Evolutionary conservation across 805 yeast genomes (phyloP), one percentile per base, ranked within the genome.

Genomic region (Torulaspora microellipsoides): DNA sequence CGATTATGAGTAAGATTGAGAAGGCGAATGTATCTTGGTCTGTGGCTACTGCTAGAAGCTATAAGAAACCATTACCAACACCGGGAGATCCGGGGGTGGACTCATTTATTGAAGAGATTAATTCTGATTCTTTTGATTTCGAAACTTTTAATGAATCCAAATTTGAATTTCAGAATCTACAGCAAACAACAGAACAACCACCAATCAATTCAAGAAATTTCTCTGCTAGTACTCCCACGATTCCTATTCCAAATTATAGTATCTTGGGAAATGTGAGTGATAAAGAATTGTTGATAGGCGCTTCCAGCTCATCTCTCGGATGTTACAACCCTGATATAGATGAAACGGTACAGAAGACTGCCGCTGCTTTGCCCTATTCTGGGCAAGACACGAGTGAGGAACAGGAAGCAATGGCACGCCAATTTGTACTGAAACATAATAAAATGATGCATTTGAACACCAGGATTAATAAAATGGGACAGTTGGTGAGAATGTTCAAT

Each of bases 1-100:
- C 53, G 1, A 33, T 47, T 11, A n/a, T 45, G 12, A 34, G 42
- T 13, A 55, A 42, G 31, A 40, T 56, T 4, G 51, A 51, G 32
- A 42, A 46, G 13, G 60, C 56, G 3, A 58, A 58, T 27, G 42
- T 40, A 17, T 44, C 42, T 20, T 58, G 62, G 62, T 58, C 58
- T 3, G 48, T 56, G 13, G 40, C 42, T 8, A 46, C 53, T 7
- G 52, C 54, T 8, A 49, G 40, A 30, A 51, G 40, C n/a, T 54
- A 52, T 33, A 52, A 55, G 13, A 58, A 58, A 34, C 59, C 60
- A 7, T 38, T 58, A 3, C 62, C 62, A 8, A 36, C 27, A 14
- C 50, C 50, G 10, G 39, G 29, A 12, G 42, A 39, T n/a, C 34
- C 34, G 9, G 50, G 44, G n/a, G 40, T 43, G 14, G 44, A 40